phyloP scores from a whole-genome alignment of 1,139 yeast species.

The Magnusiomyces ingens region DNA sequence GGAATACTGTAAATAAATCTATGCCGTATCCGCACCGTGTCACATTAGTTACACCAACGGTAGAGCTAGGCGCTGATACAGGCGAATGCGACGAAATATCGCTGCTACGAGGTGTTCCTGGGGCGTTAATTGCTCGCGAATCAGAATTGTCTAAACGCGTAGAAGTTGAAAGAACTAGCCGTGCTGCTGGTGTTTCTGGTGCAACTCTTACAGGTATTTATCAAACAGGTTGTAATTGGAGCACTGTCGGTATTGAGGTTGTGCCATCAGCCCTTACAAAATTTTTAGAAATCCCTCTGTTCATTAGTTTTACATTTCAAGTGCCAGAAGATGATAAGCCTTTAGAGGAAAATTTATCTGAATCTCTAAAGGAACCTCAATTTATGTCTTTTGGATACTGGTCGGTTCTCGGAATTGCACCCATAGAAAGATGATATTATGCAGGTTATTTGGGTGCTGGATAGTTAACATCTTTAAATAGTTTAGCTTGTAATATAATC shows the following conservation, averaged over 20 bases:
- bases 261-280: constrained; percentile 15
- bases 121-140: constrained; percentile 25
- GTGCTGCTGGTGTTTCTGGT: constrained; percentile 16
- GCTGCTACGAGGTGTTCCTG: constrained; percentile 26
- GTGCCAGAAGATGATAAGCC: constrained; percentile 13
- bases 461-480: too few species aligned
- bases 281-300: constrained; percentile 21
- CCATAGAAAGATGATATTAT: neutral
- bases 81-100: constrained; percentile 28
- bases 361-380: neutral
- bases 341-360: constrained; percentile 1
- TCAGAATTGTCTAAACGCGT: constrained; percentile 26
- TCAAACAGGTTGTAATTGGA: constrained; percentile 50
- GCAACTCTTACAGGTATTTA: neutral
- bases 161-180: constrained; percentile 23
- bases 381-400: constrained; percentile 1
- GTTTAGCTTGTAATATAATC: too few species aligned
- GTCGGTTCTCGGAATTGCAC: constrained; percentile 1
- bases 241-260: constrained; percentile 50
- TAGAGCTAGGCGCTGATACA: constrained; percentile 26
- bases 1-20: neutral
- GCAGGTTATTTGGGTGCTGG: too few species aligned
- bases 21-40: constrained; percentile 15
- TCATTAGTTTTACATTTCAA: constrained; percentile 20
- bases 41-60: constrained; percentile 22